A percentile compares a stretch with the other conserved stretches of the same genome.
phyloP scores from a whole-genome alignment of 2,329 filamentous ascomycete genomes.

The Ceratocystis diversiconidia region DNA sequence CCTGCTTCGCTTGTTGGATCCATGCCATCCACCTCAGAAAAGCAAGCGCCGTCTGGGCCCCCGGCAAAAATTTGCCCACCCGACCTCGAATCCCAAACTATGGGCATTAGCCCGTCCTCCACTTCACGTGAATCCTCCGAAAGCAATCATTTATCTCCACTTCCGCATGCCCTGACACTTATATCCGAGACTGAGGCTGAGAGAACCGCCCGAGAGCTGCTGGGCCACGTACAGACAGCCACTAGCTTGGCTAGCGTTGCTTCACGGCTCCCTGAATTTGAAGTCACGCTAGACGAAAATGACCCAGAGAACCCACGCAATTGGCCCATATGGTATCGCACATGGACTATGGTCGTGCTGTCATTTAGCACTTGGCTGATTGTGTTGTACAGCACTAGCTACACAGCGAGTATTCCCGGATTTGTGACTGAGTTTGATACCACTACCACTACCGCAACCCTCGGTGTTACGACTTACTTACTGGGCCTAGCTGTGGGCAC shows the following conservation, averaged over 20 bases:
- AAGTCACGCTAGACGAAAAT: slow-evolving; percentile 55
- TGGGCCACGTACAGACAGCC: slow-evolving; percentile 30
- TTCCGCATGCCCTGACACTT: slow-evolving; percentile 29
- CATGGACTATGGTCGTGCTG: slow-evolving; percentile 32
- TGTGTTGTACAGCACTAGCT: slow-evolving; percentile 66
- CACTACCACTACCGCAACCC: slow-evolving; percentile 45
- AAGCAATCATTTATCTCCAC: slow-evolving; percentile 24
- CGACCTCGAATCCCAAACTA: slow-evolving; percentile 7
- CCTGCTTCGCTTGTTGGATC: too few species aligned
- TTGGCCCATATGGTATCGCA: slow-evolving; percentile 43
- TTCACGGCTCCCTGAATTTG: slow-evolving; percentile 44
- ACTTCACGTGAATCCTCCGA: slow-evolving; percentile 3
- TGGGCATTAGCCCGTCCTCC: neutral
- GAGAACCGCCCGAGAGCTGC: slow-evolving; percentile 31
- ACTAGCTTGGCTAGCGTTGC: slow-evolving; percentile 31
- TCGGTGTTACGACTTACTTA: slow-evolving; percentile 68
- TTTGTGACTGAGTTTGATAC: slow-evolving; percentile 54
- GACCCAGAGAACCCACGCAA: slow-evolving; percentile 53
- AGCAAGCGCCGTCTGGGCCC: neutral
- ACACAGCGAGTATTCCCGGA: slow-evolving; percentile 56
- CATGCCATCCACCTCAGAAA: neutral
- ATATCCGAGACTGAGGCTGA: slow-evolving; percentile 29
- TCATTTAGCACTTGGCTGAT: slow-evolving; percentile 35
- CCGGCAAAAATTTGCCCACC: neutral
- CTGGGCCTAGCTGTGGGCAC: slow-evolving; percentile 59